Evolutionary conservation across 73 alveolate species (phyloP).

Genomic region (Paramecium sonneborni): DNA sequence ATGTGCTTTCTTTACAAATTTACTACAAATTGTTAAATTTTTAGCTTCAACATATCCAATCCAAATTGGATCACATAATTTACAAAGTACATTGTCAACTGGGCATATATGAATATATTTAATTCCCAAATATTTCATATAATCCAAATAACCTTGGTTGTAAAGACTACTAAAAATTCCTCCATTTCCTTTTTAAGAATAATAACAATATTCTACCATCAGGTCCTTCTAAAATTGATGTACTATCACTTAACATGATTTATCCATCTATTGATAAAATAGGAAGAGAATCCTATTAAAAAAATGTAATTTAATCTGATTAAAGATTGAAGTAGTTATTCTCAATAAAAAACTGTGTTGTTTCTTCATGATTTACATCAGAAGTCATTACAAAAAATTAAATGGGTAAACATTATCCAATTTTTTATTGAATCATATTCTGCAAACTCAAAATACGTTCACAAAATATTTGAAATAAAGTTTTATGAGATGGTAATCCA

Average conservation of each 20-base stretch:
- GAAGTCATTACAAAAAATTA: conserved; percentile 78
- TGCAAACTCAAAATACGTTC: conserved; percentile 53
- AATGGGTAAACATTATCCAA: conserved; percentile 44
- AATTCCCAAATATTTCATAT: conserved; percentile 66
- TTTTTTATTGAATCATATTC: neutral
- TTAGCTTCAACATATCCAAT: conserved; percentile 71
- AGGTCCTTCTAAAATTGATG: conserved; percentile 38
- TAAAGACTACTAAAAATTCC: conserved; percentile 79
- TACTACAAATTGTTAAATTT: conserved; percentile 68
- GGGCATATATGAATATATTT: conserved; percentile 80
- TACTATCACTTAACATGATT: conserved; percentile 47
- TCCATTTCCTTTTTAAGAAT: conserved; percentile 85
- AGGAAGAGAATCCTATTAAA: conserved; percentile 78
- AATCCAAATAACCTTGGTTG: conserved; percentile 46
- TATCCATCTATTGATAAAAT: conserved; percentile 76
- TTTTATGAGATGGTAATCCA: conserved; percentile 85
- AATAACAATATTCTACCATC: conserved; percentile 58
- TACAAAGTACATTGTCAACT: conserved; percentile 79
- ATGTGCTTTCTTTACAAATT: conserved; percentile 64
- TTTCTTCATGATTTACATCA: conserved; percentile 70
- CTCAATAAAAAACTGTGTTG: conserved; percentile 69
- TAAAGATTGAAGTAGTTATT: conserved; percentile 79
- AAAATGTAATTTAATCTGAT: conserved; percentile 69
- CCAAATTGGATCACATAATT: conserved; percentile 81
- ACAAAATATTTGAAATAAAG: conserved; percentile 78